Conservation (phyloP, 192 early-diverging fungal genomes). For the Backusella luteola region DNA sequence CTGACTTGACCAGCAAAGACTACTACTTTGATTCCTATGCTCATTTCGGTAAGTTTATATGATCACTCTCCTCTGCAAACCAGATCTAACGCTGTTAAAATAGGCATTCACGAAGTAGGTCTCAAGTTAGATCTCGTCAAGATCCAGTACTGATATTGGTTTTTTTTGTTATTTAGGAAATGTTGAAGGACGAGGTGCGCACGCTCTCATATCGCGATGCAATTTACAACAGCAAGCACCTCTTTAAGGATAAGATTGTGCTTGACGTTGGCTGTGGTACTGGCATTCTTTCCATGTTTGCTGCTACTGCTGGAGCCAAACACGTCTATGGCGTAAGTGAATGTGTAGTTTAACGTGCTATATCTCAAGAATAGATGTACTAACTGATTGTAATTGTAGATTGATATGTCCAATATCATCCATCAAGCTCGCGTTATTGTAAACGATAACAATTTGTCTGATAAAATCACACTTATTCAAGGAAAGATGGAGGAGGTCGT, state of each 20-base stretch:
- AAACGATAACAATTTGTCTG: slow-evolving; percentile 88
- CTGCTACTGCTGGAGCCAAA: slow-evolving; percentile 97
- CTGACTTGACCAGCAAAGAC: slow-evolving; percentile 45
- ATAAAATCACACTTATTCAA: slow-evolving; percentile 86
- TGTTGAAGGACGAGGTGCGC: slow-evolving; percentile 98
- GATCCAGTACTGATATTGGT: neutral
- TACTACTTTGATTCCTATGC: slow-evolving; percentile 99
- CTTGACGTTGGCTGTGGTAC: slow-evolving; percentile 99
- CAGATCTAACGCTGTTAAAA: neutral
- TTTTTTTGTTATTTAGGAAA: slow-evolving; percentile 54
- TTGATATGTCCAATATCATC: slow-evolving; percentile 98
- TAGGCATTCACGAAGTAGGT: slow-evolving; percentile 25
- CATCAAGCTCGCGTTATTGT: slow-evolving; percentile 92
- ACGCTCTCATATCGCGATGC: slow-evolving; percentile 90
- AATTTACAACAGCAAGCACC: slow-evolving; percentile 93
- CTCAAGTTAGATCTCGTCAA: neutral
- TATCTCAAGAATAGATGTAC: neutral
- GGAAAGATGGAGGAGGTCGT: slow-evolving; percentile 98
- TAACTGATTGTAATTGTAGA: slow-evolving; percentile 24
- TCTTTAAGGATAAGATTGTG: slow-evolving; percentile 97
- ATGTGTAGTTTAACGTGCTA: neutral
- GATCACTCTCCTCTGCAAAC: neutral
- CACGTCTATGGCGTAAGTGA: slow-evolving; percentile 81
- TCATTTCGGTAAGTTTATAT: slow-evolving; percentile 68
- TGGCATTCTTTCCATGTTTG: slow-evolving; percentile 98